Base-by-base conservation (phyloP, 371 early-diverging fungal species). In the Mucor saturninus region DNA sequence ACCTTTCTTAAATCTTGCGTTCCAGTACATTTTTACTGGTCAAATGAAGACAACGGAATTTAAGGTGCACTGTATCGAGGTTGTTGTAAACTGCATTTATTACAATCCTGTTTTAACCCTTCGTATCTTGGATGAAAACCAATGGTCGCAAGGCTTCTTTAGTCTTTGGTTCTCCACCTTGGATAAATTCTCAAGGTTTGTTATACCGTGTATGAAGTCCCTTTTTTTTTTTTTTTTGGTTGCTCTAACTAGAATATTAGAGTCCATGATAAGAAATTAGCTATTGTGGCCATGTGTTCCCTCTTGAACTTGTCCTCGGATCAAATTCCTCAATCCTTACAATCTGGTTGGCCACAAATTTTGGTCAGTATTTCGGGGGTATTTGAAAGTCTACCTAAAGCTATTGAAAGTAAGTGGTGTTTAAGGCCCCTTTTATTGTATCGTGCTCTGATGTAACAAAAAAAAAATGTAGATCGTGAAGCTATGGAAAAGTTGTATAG, bases 251-350 rank as follows among this genome's bases (percentile, higher is more conserved):
- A 21, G 21, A 4, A 26, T 6, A 10, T 53, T 51, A 83, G 95
- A 54, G 97, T 97, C 5, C 94, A 95, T 68, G 98, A 97, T 79
- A 96, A 94, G 84, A 93, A 93, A 78, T 83, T 96, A 13, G 83
- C 85, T 9, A 92, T 97, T 49, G 69, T 93, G 40, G 85, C 95
- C 0, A 72, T 96, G 31, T 90, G 89, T 56, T 71, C 92, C 0
- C 62, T 97, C 15, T 62, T 96, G 39, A 79, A 80, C 10, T 74
- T 93, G 1, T 91, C 95, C 3, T 64, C 77, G 14, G 88, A 84
- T 3, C 83, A 86, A 59, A 70, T 95, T 9, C 96, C 97, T 7
- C 64, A 81, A 0, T 69, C 87, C 7, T 72, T 94, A 54, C 90
- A 89, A 66, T 69, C 68, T 51, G 92, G 86, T 4, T 91, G 91